phyloP scores from a whole-genome alignment of 1,284 basidiomycete species.

The Hymenochaete sp. region DNA sequence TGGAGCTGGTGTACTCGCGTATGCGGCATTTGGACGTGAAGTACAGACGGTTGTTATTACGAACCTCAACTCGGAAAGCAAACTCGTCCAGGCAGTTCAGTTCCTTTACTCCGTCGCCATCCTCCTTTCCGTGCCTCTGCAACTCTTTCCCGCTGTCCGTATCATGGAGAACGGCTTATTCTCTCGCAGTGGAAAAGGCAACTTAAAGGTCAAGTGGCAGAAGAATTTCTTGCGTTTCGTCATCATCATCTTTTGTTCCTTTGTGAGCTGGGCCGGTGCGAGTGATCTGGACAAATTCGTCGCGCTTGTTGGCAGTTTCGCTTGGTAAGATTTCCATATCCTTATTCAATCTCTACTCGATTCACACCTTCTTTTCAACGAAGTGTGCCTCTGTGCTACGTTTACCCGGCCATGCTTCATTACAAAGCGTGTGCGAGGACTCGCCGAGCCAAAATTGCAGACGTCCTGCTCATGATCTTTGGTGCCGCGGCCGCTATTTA shows the following conservation, averaged over 20 bases:
- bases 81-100: slow-evolving; percentile 85
- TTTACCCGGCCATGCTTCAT: slow-evolving; percentile 92
- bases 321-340: slow-evolving; percentile 60
- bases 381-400: slow-evolving; percentile 89
- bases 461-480: slow-evolving; percentile 76
- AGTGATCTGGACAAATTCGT: slow-evolving; percentile 96
- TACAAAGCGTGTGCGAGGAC: slow-evolving; percentile 82
- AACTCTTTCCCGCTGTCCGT: slow-evolving; percentile 94
- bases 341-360: slow-evolving; percentile 3
- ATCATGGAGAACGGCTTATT: slow-evolving; percentile 99
- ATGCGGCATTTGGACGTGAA: slow-evolving; percentile 81
- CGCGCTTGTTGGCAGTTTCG: slow-evolving; percentile 86
- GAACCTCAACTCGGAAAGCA: slow-evolving; percentile 81
- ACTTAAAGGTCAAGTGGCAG: slow-evolving; percentile 70
- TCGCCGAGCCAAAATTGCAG: slow-evolving; percentile 57
- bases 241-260: slow-evolving; percentile 69
- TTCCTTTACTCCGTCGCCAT: slow-evolving; percentile 91
- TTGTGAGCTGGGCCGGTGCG: slow-evolving; percentile 79
- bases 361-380: slow-evolving; percentile 5
- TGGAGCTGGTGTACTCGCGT: slow-evolving; percentile 82
- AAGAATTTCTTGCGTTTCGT: slow-evolving; percentile 87
- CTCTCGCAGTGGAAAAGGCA: slow-evolving; percentile 74
- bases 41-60: slow-evolving; percentile 93
- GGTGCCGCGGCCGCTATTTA: slow-evolving; percentile 78
- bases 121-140: slow-evolving; percentile 87